Percentiles rank a stretch among this genome's conserved stretches.
Evolutionary conservation across 805 yeast species (phyloP).

Genomic region (Jamesozyma jinghongensis): DNA sequence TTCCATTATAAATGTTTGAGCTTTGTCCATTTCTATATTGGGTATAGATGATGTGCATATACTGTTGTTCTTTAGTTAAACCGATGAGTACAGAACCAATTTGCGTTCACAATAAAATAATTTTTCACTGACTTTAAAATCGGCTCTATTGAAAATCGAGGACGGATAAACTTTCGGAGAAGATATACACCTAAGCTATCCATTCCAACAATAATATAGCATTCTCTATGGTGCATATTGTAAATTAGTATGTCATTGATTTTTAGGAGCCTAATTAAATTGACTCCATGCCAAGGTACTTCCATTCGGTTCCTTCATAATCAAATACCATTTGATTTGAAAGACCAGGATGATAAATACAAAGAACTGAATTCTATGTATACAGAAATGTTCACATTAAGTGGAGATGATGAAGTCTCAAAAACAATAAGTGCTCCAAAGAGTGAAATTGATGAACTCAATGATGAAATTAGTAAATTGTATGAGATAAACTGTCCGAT

Average conservation of each 20-base stretch:
- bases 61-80: too few species aligned
- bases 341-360: conserved; percentile 19
- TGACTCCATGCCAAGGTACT: neutral
- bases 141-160: too few species aligned
- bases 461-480: conserved; percentile 27
- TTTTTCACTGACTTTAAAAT: too few species aligned
- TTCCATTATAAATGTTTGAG: conserved; percentile 25
- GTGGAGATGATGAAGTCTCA: neutral
- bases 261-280: neutral
- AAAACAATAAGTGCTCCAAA: conserved; percentile 3
- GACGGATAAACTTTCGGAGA: too few species aligned
- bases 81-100: too few species aligned
- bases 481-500: conserved; percentile 12
- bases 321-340: conserved; percentile 15
- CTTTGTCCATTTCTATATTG: conserved; percentile 19
- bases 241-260: neutral
- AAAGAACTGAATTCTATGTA: conserved; percentile 31
- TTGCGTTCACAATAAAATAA: too few species aligned
- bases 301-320: neutral
- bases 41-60: too few species aligned
- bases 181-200: too few species aligned
- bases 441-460: conserved; percentile 30
- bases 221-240: too few species aligned
- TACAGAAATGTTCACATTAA: conserved; percentile 27
- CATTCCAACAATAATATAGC: too few species aligned